Evolutionary conservation across 768 basidiomycete genomes (phyloP).

Genomic region (Amanita pseudoporphyria): DNA sequence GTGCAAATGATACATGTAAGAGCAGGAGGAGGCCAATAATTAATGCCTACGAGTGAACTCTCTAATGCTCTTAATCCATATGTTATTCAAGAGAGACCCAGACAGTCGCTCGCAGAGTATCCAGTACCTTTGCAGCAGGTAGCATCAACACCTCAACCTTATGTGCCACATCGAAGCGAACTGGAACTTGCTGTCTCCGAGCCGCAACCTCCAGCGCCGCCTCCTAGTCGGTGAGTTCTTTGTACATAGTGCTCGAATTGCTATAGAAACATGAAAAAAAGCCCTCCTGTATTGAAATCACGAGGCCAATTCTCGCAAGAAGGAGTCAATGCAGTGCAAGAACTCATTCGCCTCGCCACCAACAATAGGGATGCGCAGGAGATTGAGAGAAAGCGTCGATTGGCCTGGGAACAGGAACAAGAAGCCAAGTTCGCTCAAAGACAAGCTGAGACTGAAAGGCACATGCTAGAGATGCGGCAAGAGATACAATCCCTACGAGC

Average conservation of each 20-base stretch:
- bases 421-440: constrained; percentile 46
- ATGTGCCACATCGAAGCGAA: constrained; percentile 53
- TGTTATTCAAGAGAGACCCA: constrained; percentile 33
- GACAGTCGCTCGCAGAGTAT: constrained; percentile 15
- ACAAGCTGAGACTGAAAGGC: constrained; percentile 51
- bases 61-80: constrained; percentile 73
- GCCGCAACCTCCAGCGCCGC: constrained; percentile 29
- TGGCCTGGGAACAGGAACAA: constrained; percentile 63
- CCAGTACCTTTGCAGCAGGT: constrained; percentile 18
- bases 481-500: constrained; percentile 15
- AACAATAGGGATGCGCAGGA: constrained; percentile 52
- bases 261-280: constrained; percentile 2
- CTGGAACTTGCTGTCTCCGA: constrained; percentile 53
- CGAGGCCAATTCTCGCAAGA: constrained; percentile 23
- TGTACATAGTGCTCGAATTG: constrained; percentile 8
- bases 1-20: constrained; percentile 3
- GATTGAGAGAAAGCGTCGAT: constrained; percentile 45
- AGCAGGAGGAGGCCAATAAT: not conserved
- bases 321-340: constrained; percentile 40
- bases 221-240: constrained; percentile 28
- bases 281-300: constrained; percentile 8
- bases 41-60: constrained; percentile 64
- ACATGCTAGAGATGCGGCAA: constrained; percentile 25
- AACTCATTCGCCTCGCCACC: constrained; percentile 49
- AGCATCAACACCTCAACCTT: constrained; percentile 24